These are phyloP conservation scores for Cunninghamia lanceolata DNA, from an alignment of 75 land plant genomes.

Conservation along the genomic window DNA sequence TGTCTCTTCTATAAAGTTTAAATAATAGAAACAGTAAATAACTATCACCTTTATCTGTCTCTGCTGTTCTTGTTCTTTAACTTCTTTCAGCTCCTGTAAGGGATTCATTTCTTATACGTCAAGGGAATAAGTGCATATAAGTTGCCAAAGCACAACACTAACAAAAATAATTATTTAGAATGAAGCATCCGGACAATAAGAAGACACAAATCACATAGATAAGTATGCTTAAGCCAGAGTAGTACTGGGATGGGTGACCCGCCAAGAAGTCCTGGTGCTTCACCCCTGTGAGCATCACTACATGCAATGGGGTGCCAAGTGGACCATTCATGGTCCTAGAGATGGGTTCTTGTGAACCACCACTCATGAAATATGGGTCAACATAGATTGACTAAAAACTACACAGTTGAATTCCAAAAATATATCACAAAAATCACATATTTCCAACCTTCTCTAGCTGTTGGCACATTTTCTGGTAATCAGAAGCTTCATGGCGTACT, in stretches of 20 bases:
- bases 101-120: constrained; percentile 1
- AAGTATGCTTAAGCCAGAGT: no score
- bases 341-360: no score
- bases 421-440: background rate
- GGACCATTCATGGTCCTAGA: background rate
- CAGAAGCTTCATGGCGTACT: constrained; percentile 58
- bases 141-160: background rate
- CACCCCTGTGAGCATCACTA: no score
- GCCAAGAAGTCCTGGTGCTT: no score
- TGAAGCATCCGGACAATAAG: background rate
- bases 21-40: background rate
- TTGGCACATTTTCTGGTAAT: constrained; percentile 36
- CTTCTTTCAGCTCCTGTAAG: constrained; percentile 69
- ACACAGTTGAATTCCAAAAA: no score
- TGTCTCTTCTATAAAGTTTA: background rate
- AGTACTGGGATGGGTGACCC: no score
- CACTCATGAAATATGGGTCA: no score
- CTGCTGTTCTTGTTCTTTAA: constrained; percentile 68
- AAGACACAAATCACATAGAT: background rate
- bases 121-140: background rate
- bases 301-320: no score
- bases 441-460: constrained; percentile 63
- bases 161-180: constrained; percentile 5
- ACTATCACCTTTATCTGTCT: constrained; percentile 64
- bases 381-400: no score